phyloP scores from a whole-genome alignment of 192 early-diverging fungal genomes.

The Linnemannia elongata region DNA sequence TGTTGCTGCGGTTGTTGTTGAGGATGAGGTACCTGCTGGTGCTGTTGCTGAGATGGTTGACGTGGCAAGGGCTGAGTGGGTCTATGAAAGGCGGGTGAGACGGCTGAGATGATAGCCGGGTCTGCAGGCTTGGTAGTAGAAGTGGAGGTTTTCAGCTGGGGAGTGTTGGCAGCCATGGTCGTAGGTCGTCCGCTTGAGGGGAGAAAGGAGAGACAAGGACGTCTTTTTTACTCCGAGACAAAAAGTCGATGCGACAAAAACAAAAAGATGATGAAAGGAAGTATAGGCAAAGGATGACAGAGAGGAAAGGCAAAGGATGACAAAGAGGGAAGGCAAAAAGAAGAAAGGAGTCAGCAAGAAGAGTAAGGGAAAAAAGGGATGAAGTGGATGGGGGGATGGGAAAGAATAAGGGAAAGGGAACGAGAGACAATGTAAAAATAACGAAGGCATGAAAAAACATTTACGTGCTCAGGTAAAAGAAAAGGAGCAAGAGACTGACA shows the following conservation, averaged over 20 bases:
- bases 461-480: too few relatives aligned
- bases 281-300: background rate
- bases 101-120: constrained; percentile 16
- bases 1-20: background rate
- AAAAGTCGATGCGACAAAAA: background rate
- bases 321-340: background rate
- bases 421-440: background rate
- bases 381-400: background rate
- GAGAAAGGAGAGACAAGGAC: background rate
- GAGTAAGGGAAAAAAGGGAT: background rate
- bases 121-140: background rate
- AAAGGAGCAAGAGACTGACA: background rate
- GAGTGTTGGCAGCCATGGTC: background rate
- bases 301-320: background rate
- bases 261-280: background rate
- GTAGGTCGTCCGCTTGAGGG: background rate
- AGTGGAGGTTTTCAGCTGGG: background rate
- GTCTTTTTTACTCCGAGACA: background rate
- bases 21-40: background rate
- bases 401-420: too few relatives aligned
- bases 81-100: constrained; percentile 20
- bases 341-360: background rate
- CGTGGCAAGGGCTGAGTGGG: constrained; percentile 4
- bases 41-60: constrained; percentile 19
- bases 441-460: background rate